phyloP scores from a whole-genome alignment of 371 early-diverging fungal genomes.

The Lichtheimia ramosa region DNA sequence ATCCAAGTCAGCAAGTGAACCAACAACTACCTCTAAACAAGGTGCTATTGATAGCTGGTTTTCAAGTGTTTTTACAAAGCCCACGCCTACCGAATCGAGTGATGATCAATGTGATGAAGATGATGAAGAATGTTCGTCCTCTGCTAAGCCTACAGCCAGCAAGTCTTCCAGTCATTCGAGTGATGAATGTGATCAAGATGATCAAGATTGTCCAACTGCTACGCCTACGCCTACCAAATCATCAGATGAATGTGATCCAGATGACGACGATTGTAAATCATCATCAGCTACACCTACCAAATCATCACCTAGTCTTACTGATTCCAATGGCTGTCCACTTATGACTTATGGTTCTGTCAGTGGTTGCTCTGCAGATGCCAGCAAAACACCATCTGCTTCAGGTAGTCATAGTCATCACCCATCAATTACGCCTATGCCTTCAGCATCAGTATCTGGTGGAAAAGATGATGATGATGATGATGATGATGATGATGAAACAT shows the following conservation, averaged over 20 bases:
- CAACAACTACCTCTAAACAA: background rate
- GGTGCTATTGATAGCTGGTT: constrained; percentile 10
- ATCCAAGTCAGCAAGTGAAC: background rate
- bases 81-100: background rate
- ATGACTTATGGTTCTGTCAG: background rate
- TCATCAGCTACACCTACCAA: background rate
- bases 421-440: constrained; percentile 1
- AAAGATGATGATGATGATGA: background rate
- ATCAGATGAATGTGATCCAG: background rate
- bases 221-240: constrained; percentile 2
- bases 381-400: background rate
- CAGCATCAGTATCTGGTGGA: background rate
- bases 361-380: constrained; percentile 3
- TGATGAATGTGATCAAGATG: constrained; percentile 8
- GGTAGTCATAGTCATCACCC: background rate
- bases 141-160: background rate
- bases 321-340: background rate
- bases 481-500: constrained; percentile 4
- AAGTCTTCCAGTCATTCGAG: background rate
- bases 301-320: constrained; percentile 1
- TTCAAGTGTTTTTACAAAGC: constrained; percentile 2
- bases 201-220: constrained; percentile 2
- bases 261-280: background rate
- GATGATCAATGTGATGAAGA: background rate
- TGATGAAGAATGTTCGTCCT: background rate